Conservation (phyloP, 768 basidiomycete species). For the Fistulinella prunicolor region DNA sequence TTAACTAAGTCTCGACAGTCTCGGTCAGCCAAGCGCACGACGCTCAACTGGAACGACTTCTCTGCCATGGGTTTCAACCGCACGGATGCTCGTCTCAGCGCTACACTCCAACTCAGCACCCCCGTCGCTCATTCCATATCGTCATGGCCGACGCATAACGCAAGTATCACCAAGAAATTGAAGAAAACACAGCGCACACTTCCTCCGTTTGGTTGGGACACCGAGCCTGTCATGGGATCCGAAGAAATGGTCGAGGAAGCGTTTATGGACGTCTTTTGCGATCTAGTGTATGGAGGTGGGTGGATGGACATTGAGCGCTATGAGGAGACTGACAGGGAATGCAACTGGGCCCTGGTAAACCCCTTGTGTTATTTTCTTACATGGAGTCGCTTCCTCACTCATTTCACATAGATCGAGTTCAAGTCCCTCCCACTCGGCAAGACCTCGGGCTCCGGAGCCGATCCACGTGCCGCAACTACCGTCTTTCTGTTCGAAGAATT, state of each 20-base stretch:
- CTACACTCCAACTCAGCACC: constrained; percentile 76
- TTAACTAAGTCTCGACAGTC: constrained; percentile 41
- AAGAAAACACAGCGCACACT: constrained; percentile 73
- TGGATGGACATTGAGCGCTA: constrained; percentile 78
- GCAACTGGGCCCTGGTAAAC: constrained; percentile 89
- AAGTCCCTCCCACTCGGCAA: constrained; percentile 60
- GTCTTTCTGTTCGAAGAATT: constrained; percentile 92
- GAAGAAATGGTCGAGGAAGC: constrained; percentile 88
- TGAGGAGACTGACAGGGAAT: constrained; percentile 76
- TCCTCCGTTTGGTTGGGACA: constrained; percentile 92
- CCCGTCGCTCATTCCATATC: constrained; percentile 57
- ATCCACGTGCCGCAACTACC: constrained; percentile 70
- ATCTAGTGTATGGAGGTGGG: constrained; percentile 75
- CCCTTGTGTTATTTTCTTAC: constrained; percentile 5
- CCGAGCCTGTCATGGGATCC: constrained; percentile 70
- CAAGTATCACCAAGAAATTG: constrained; percentile 71
- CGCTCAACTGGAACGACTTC: constrained; percentile 90
- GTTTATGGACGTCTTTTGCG: constrained; percentile 85
- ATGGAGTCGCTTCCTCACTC: constrained; percentile 2
- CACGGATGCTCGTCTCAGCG: constrained; percentile 67
- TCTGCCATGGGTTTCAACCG: constrained; percentile 80
- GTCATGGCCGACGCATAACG: constrained; percentile 71
- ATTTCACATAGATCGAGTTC: constrained; percentile 72
- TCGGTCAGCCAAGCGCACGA: constrained; percentile 70
- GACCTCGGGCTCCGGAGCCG: constrained; percentile 28